Base-by-base conservation (phyloP, 176 grass and related monocot genomes). In the Typha latifolia region DNA sequence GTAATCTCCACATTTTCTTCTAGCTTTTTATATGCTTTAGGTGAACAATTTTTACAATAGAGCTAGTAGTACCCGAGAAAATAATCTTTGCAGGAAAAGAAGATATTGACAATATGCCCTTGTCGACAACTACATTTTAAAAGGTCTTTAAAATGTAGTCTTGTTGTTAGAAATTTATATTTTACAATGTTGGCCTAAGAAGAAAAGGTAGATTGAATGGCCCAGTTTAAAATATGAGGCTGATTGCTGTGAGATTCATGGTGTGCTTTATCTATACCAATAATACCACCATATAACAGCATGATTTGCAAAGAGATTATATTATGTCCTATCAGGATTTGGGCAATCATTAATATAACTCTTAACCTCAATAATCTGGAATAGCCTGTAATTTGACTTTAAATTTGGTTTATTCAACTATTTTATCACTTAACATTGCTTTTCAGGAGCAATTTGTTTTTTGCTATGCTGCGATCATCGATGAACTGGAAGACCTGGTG, bases 401-500 rank as follows among this genome's bases (percentile, higher is more conserved):
- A 43, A 43, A 43, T 1, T 10, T 10, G 37, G 0, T 29, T 43
- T 43, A 10, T 43, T 10, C 9, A 6, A 43, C 6, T 9, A 10
- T 9, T 1, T 43, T 32, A 63, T 64, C 49, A 62, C 63, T 70
- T 6, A 9, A 12, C 66, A 72, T 18, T 78, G 47, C 61, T 78
- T 64, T 70, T 43, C 83, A 97, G 94, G 85, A 97, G 0, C 94
- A 97, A 80, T 93, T 75, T 74, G 72, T 82, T 53, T 97, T 82
- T 12, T 97, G 89, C 79, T 62, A 90, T 71, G 24, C 15, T 47
- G 94, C 86, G 50, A 79, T 93, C 50, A 47, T 20, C 9, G 84
- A 83, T 63, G 84, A 90, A 61, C 47, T 99, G 73, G 79, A 85
- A 75, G 84, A 87, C 21, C 69, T 99, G 57, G 4, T 80, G 19